Evolutionary conservation across 1,284 basidiomycete genomes (phyloP).

Genomic region (Trichosporon sp.): DNA sequence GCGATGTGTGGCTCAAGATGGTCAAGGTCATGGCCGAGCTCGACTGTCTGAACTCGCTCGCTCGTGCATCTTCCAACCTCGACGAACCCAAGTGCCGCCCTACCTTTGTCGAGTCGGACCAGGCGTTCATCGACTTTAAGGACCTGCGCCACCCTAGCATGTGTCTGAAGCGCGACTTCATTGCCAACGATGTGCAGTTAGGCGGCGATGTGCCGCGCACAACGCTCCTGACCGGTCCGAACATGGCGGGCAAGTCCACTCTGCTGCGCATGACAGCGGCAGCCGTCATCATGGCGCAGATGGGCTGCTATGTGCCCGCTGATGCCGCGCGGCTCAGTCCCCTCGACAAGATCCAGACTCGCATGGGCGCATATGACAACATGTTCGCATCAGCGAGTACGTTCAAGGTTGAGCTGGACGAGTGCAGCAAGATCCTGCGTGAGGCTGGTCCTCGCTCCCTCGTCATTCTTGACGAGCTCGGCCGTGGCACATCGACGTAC

Average conservation of each 20-base stretch:
- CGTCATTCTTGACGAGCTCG: slow-evolving; percentile 93
- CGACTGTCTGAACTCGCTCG: slow-evolving; percentile 90
- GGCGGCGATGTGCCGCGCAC: slow-evolving; percentile 72
- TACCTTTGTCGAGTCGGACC: slow-evolving; percentile 76
- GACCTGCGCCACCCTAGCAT: slow-evolving; percentile 85
- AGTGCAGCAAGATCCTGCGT: slow-evolving; percentile 87
- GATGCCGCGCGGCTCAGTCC: slow-evolving; percentile 78
- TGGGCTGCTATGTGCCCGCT: slow-evolving; percentile 97
- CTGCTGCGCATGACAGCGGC: slow-evolving; percentile 94
- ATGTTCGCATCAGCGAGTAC: slow-evolving; percentile 95
- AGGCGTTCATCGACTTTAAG: slow-evolving; percentile 77
- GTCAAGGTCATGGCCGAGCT: slow-evolving; percentile 76
- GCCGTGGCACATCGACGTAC: slow-evolving; percentile 65
- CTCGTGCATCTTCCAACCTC: slow-evolving; percentile 83
- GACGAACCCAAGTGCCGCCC: slow-evolving; percentile 93
- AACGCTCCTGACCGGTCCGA: slow-evolving; percentile 90
- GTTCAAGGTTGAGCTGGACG: slow-evolving; percentile 95
- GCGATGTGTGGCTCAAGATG: slow-evolving; percentile 73
- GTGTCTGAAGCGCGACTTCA: slow-evolving; percentile 75
- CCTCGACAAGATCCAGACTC: slow-evolving; percentile 89
- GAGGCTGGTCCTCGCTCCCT: slow-evolving; percentile 88
- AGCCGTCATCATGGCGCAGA: slow-evolving; percentile 92
- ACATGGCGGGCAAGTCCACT: slow-evolving; percentile 75
- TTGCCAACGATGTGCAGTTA: slow-evolving; percentile 89
- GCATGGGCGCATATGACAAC: slow-evolving; percentile 98